Percentiles rank a stretch among this genome's conserved stretches.
phyloP scores from a whole-genome alignment of 2,329 filamentous ascomycete genomes.

The Ceratocystiopsis sp. region DNA sequence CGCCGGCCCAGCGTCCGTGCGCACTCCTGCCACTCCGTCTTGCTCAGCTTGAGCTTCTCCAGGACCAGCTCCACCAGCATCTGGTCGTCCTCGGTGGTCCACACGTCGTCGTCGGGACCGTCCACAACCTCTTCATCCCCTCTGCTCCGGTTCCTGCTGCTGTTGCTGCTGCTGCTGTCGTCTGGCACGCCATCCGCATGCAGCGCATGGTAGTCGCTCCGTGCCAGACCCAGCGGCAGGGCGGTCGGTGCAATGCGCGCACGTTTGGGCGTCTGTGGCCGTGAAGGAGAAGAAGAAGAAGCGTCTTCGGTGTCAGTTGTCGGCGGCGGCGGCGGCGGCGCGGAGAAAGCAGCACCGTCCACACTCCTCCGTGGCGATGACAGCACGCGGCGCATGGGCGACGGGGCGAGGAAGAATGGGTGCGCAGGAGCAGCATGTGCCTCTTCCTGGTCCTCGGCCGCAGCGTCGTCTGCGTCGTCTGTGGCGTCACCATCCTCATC shows the following conservation, averaged over 20 bases:
- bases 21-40: constrained; percentile 51
- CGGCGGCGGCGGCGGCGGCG: background rate
- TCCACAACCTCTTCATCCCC: no score
- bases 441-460: constrained; percentile 13
- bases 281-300: constrained; percentile 10
- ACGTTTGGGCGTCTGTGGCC: constrained; percentile 40
- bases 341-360: background rate
- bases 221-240: constrained; percentile 41
- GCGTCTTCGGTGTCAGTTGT: background rate
- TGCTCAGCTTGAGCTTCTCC: constrained; percentile 47
- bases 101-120: constrained; percentile 24
- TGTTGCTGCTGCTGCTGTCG: constrained; percentile 2
- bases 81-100: constrained; percentile 47
- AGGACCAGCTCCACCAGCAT: constrained; percentile 50
- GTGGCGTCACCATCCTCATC: constrained; percentile 27
- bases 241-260: constrained; percentile 41
- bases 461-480: constrained; percentile 22
- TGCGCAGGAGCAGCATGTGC: constrained; percentile 2
- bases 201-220: constrained; percentile 39
- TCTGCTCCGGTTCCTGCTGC: no score
- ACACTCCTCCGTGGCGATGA: no score
- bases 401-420: no score
- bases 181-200: constrained; percentile 18
- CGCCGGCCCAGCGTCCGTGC: constrained; percentile 40
- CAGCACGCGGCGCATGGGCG: background rate